A percentile compares a stretch with the other conserved stretches of the same genome.
phyloP scores from a whole-genome alignment of 2,329 filamentous ascomycete species.

The Penicillium janthinellum region DNA sequence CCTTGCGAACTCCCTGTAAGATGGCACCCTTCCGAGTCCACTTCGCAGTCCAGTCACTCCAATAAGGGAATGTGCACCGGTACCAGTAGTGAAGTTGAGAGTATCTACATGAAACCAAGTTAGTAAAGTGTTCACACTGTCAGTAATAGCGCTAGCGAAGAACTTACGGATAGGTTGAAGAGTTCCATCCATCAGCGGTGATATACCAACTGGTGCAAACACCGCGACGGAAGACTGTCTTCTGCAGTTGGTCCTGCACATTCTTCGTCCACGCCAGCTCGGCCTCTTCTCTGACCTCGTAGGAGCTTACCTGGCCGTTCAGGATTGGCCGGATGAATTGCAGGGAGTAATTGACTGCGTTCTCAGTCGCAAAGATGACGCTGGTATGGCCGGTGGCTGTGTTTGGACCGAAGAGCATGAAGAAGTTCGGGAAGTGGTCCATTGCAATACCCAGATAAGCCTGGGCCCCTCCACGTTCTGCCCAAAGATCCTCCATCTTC shows the following conservation, averaged over 20 bases:
- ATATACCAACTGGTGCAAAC: conserved; percentile 56
- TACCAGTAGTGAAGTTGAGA: conserved; percentile 55
- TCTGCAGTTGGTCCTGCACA: conserved; percentile 50
- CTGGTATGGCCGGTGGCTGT: conserved; percentile 63
- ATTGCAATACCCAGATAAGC: conserved; percentile 63
- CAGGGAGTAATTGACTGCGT: conserved; percentile 61
- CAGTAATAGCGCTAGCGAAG: neutral
- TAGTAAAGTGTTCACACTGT: conserved; percentile 6
- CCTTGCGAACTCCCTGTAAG: conserved; percentile 29
- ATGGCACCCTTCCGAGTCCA: conserved; percentile 53
- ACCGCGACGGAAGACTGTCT: conserved; percentile 51
- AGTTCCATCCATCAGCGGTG: conserved; percentile 52
- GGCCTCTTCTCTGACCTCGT: conserved; percentile 53
- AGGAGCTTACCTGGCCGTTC: conserved; percentile 46
- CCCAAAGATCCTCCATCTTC: conserved; percentile 59
- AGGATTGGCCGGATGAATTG: conserved; percentile 60
- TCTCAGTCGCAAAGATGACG: conserved; percentile 63
- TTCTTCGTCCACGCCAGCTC: conserved; percentile 51
- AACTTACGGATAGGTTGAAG: conserved; percentile 50
- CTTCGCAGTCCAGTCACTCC: conserved; percentile 56
- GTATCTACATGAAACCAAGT: conserved; percentile 37
- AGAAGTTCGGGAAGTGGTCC: conserved; percentile 67
- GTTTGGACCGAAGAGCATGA: conserved; percentile 66
- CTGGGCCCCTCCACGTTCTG: conserved; percentile 59
- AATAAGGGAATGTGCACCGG: conserved; percentile 56